Base-by-base conservation (phyloP, 352 stramenopile genomes). In the Globisporangium paroecandrum region DNA sequence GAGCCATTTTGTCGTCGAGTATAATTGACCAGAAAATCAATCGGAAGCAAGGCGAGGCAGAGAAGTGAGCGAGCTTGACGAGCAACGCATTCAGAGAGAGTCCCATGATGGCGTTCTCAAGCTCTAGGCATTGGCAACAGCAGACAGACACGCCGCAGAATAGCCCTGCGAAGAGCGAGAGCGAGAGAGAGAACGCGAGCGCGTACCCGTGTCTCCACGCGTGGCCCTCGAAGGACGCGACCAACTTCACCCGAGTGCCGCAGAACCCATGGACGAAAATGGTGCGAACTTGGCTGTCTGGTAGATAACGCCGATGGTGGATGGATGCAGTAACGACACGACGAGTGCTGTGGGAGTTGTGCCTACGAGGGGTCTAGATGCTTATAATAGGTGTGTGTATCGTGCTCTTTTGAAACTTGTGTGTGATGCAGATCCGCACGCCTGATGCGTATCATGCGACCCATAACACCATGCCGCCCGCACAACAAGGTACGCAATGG, bases 391-490 rank as follows among this genome's bases (percentile, higher is more conserved):
- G 27, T 58, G 15, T 32, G 27, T 22, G 53, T 41, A 12, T 25
- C 7, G 4, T 18, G 22, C 38, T 38, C 20, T 20, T 56, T 7
- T 15, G 25, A 51, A 49, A 25, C 29, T 32, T 49, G 1, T 70
- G 72, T 13, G 10, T 63, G 38, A 29, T 18, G 34, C 58, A 92
- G 85, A 93, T 93, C 15, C 65, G 77, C 43, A 74, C 75, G 0
- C 85, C 85, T 3, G 76, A 78, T 49, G 69, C 66, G 55, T 93
- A 90, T 63, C 64, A 88, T 29, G 85, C 85, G 60, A 93, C 81
- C 51, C 66, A 90, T 49, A 75, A 93, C 57, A 91, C 85, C 0
- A 87, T 86, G 80, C 83, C 85, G 18, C 78, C 80, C 41, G 38
- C 62, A 4, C 53, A 77, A 24, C 85, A 91, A 90, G 80, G 85